Percentiles rank a stretch among this genome's conserved stretches.
Evolutionary conservation across 2,329 filamentous ascomycete genomes (phyloP).

Genomic region (Myriosclerotinia scirpicola): DNA sequence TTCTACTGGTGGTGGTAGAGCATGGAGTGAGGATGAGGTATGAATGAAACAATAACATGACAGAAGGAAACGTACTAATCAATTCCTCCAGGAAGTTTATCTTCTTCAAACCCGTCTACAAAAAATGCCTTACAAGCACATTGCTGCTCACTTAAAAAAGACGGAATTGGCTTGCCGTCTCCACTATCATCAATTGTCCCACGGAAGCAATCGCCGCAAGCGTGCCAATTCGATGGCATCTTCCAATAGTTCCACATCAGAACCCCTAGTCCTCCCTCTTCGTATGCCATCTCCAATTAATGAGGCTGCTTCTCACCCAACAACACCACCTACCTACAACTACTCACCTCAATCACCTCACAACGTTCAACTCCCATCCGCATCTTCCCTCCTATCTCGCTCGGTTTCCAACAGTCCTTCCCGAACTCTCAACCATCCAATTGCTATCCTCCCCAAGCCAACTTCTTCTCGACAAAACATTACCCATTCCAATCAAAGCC

Average conservation of each 20-base stretch:
- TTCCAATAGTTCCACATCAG: constrained; percentile 52
- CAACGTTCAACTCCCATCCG: constrained; percentile 45
- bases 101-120: constrained; percentile 80
- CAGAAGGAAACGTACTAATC: constrained; percentile 3
- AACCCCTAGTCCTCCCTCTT: constrained; percentile 52
- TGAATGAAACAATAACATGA: neutral
- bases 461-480: constrained; percentile 48
- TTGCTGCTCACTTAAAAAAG: constrained; percentile 81
- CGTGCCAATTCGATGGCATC: constrained; percentile 70
- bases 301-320: constrained; percentile 40
- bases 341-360: constrained; percentile 41
- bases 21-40: constrained; percentile 87
- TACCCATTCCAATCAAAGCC: constrained; percentile 45
- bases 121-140: constrained; percentile 91
- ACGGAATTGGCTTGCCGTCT: constrained; percentile 84
- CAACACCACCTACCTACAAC: constrained; percentile 43
- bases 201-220: constrained; percentile 78
- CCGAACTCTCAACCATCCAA: constrained; percentile 50
- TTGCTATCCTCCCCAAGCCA: constrained; percentile 67
- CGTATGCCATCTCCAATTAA: constrained; percentile 53
- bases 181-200: constrained; percentile 83
- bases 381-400: constrained; percentile 50
- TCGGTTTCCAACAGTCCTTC: constrained; percentile 51
- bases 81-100: constrained; percentile 67
- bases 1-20: constrained; percentile 72